phyloP scores from a whole-genome alignment of 768 basidiomycete species.

The Gymnopilus junonius region DNA sequence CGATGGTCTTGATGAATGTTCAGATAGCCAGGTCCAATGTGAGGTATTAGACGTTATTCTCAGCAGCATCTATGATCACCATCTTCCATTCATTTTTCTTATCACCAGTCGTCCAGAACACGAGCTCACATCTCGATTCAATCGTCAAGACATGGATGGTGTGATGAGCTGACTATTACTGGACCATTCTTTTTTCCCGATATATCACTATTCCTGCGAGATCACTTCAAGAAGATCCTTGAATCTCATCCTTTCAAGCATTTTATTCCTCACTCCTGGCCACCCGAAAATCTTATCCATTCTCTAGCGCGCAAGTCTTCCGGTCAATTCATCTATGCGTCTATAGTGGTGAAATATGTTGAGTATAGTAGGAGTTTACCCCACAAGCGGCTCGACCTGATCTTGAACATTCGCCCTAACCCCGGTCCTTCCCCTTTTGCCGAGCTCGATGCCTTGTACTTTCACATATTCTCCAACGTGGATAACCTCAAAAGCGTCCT shows the following conservation, averaged over 20 bases:
- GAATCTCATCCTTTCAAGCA: background rate
- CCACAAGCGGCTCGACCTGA: slow-evolving; percentile 6
- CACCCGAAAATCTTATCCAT: slow-evolving; percentile 17
- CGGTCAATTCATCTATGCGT: slow-evolving; percentile 31
- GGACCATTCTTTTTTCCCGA: slow-evolving; percentile 4
- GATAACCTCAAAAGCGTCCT: background rate
- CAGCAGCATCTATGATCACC: too few relatives aligned
- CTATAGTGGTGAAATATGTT: slow-evolving; percentile 30
- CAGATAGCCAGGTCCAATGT: background rate
- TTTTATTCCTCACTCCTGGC: slow-evolving; percentile 18
- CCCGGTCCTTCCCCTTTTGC: slow-evolving; percentile 3
- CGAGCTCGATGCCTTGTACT: slow-evolving; percentile 16
- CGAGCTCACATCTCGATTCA: background rate
- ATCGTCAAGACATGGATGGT: background rate
- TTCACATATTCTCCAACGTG: background rate
- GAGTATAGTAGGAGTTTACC: slow-evolving; percentile 17
- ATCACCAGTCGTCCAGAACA: slow-evolving; percentile 15
- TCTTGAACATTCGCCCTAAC: slow-evolving; percentile 7
- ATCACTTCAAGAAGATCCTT: background rate
- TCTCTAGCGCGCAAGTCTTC: slow-evolving; percentile 23
- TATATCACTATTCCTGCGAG: background rate
- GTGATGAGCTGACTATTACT: background rate
- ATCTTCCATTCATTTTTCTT: slow-evolving; percentile 4
- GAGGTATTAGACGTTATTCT: background rate
- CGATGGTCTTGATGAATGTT: background rate